Base-by-base conservation (phyloP, 1,284 basidiomycete species). In the Porogramme epimiltina region DNA sequence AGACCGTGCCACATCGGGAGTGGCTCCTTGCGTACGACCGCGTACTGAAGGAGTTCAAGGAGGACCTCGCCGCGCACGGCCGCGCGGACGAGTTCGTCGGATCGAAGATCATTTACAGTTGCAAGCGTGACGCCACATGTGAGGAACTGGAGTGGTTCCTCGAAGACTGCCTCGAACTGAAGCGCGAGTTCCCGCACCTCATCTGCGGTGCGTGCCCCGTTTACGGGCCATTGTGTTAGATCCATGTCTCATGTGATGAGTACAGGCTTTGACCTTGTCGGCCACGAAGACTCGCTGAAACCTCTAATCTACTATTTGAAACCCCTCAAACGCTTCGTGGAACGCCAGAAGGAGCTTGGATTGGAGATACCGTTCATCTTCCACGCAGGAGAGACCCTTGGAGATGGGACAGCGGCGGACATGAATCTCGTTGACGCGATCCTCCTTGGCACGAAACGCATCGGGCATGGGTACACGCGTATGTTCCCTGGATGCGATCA, bases 231-330 rank as follows among this genome's bases (percentile, higher is more conserved):
- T 2, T 19, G n/a, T n/a, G n/a, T n/a, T n/a, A 8, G 16, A 13
- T 28, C 41, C 24, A 3, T 11, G 20, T 42, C 8, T n/a, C n/a
- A n/a, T n/a, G n/a, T n/a, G n/a, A n/a, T n/a, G n/a, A n/a, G n/a
- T n/a, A n/a, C 81, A 26, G 87, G 89, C 1, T 93, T 92, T 59
- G 90, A 93, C 69, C 76, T 92, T 16, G 90, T 91, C 8, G 90
- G 89, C 6, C 77, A 87, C 54, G 89, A 93, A 62, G 86, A 91
- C 61, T 70, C 72, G 1, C 62, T 83, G 13, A 73, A 74, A 19
- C 85, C 89, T 11, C 74, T 91, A 25, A 79, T 76, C 9, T 73
- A 86, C 60, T 92, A 91, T 65, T 65, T 84, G 26, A 78, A 81
- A 22, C 77, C 80, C 15, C 72, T 93, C n/a, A 70, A 87, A 8